Evolutionary conservation across 495 filamentous ascomycete genomes (phyloP).

Genomic region (Cercophora sp.): DNA sequence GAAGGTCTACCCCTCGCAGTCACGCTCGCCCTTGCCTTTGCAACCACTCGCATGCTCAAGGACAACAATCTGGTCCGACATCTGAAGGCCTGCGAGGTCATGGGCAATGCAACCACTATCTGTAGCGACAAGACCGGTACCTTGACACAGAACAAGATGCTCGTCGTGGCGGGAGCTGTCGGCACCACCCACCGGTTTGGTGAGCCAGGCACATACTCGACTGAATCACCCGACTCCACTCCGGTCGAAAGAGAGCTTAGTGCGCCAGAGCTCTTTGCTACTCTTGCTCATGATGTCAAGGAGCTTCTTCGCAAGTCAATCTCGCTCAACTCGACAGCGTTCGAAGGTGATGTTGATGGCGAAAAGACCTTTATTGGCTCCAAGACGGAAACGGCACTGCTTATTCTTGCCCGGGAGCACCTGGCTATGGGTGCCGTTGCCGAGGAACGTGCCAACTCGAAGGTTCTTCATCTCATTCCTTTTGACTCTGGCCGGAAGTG

Average conservation of each 20-base stretch:
- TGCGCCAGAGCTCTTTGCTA: slow-evolving; percentile 30
- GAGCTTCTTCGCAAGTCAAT: slow-evolving; percentile 69
- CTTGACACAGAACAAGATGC: slow-evolving; percentile 92
- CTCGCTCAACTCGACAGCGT: slow-evolving; percentile 81
- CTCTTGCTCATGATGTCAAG: slow-evolving; percentile 56
- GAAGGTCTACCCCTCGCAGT: slow-evolving; percentile 92
- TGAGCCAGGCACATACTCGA: slow-evolving; percentile 9
- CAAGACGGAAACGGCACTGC: slow-evolving; percentile 83
- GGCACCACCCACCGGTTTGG: slow-evolving; percentile 66
- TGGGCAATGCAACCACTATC: slow-evolving; percentile 95
- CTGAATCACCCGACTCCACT: slow-evolving; percentile 9
- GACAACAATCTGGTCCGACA: slow-evolving; percentile 93
- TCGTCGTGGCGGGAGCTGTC: slow-evolving; percentile 72
- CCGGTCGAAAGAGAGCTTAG: slow-evolving; percentile 21
- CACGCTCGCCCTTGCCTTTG: slow-evolving; percentile 88
- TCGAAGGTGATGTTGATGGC: slow-evolving; percentile 75
- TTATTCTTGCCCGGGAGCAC: slow-evolving; percentile 69
- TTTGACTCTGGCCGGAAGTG: slow-evolving; percentile 87
- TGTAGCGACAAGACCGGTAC: slow-evolving; percentile 98
- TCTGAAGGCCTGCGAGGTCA: slow-evolving; percentile 92
- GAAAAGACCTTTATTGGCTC: slow-evolving; percentile 74
- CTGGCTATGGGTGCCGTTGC: slow-evolving; percentile 70
- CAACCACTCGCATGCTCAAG: slow-evolving; percentile 90
- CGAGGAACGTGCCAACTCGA: slow-evolving; percentile 66
- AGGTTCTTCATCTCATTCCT: slow-evolving; percentile 69